phyloP scores from a whole-genome alignment of 352 stramenopile genomes.

The Phytophthora hybrid region DNA sequence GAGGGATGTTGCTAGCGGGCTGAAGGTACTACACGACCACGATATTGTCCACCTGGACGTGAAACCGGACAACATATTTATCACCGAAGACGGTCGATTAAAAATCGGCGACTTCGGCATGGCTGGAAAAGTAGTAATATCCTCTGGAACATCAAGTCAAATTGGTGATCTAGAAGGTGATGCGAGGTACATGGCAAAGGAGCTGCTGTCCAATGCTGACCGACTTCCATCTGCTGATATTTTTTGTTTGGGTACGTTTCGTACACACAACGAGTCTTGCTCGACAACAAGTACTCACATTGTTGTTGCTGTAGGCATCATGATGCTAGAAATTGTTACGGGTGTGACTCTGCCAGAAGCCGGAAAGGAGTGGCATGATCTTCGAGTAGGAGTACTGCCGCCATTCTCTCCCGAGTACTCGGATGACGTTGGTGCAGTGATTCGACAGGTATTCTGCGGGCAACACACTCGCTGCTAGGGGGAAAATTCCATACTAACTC shows the following conservation, averaged over 20 bases:
- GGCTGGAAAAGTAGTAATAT: constrained; percentile 61
- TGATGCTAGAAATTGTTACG: constrained; percentile 67
- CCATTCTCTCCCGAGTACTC: constrained; percentile 59
- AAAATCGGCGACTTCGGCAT: constrained; percentile 96
- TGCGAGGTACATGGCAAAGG: constrained; percentile 91
- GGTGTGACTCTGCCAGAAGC: constrained; percentile 50
- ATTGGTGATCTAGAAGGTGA: constrained; percentile 93
- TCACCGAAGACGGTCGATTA: constrained; percentile 63
- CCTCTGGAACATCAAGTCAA: constrained; percentile 28
- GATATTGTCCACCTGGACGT: constrained; percentile 96
- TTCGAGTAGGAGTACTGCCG: constrained; percentile 63
- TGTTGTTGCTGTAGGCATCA: constrained; percentile 54
- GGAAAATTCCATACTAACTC: neutral
- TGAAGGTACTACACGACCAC: constrained; percentile 91
- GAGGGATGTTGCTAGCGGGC: constrained; percentile 72
- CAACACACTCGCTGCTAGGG: neutral
- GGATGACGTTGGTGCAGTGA: constrained; percentile 42
- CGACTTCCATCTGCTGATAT: constrained; percentile 90
- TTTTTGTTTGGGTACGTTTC: constrained; percentile 92
- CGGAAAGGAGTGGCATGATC: constrained; percentile 73
- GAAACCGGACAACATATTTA: constrained; percentile 98
- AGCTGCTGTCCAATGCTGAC: constrained; percentile 81
- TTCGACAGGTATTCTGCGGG: constrained; percentile 49
- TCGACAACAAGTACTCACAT: neutral
- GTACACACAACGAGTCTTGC: neutral